These are phyloP conservation scores for Xerocomus brunneocitrinus DNA, from an alignment of 768 basidiomycete genomes.

Conservation along the genomic window DNA sequence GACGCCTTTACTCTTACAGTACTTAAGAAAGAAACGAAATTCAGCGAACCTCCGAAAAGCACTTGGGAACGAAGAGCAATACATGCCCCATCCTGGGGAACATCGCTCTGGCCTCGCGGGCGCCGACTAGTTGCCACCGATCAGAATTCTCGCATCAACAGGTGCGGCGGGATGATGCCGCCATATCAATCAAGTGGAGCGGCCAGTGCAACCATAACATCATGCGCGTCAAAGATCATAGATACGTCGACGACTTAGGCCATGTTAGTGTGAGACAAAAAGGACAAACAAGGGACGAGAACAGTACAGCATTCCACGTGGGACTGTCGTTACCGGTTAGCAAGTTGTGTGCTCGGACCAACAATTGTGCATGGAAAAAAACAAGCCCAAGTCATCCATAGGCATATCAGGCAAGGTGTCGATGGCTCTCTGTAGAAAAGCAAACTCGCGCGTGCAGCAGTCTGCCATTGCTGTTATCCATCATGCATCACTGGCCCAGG, in stretches of 20 bases:
- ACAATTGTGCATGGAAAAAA: too few relatives aligned
- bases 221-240: not conserved
- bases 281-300: not conserved
- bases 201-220: slow-evolving; percentile 8
- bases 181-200: slow-evolving; percentile 10
- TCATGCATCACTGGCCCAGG: too few relatives aligned
- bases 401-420: too few relatives aligned
- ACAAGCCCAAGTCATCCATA: too few relatives aligned
- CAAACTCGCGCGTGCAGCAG: too few relatives aligned
- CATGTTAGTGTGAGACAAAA: slow-evolving; percentile 29
- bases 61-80: not conserved
- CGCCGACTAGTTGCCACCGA: slow-evolving; percentile 18
- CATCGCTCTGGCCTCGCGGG: not conserved
- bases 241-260: not conserved
- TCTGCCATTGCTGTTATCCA: too few relatives aligned
- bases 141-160: not conserved
- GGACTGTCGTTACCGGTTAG: too few relatives aligned
- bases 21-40: not conserved
- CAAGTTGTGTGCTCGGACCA: too few relatives aligned
- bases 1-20: not conserved
- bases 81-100: not conserved
- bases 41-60: not conserved
- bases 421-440: too few relatives aligned
- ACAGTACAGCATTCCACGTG: too few relatives aligned
- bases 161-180: not conserved